Evolutionary conservation across 257 asterid species (phyloP).

Genomic region (Jasminum sambac): DNA sequence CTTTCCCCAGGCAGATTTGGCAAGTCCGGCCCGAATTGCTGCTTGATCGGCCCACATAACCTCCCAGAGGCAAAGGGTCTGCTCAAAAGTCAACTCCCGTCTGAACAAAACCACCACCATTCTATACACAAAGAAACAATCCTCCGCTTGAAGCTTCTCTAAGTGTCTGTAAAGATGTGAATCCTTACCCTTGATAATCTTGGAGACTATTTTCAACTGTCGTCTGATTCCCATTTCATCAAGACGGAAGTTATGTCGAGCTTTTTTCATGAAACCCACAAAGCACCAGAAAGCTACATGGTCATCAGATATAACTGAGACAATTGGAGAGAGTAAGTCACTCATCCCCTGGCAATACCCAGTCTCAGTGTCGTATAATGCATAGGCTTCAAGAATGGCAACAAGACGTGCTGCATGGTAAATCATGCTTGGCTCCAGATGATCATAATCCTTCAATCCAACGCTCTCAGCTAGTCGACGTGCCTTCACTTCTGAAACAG

Average conservation of each 20-base stretch:
- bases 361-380: constrained; percentile 77
- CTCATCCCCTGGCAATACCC: constrained; percentile 98
- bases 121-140: constrained; percentile 87
- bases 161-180: constrained; percentile 72
- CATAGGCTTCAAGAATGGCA: constrained; percentile 82
- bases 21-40: constrained; percentile 77
- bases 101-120: constrained; percentile 93
- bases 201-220: constrained; percentile 68
- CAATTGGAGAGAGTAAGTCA: constrained; percentile 84
- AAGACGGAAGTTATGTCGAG: constrained; percentile 87
- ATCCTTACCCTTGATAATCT: constrained; percentile 76
- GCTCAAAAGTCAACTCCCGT: constrained; percentile 77
- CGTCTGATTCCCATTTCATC: constrained; percentile 87
- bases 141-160: constrained; percentile 91
- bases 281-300: constrained; percentile 85
- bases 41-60: constrained; percentile 99
- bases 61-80: constrained; percentile 90
- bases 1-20: constrained; percentile 64
- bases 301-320: constrained; percentile 77
- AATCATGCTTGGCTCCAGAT: constrained; percentile 73
- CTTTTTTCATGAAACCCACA: constrained; percentile 88
- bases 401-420: constrained; percentile 86
- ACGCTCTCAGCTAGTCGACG: constrained; percentile 62
- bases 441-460: constrained; percentile 70
- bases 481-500: constrained; percentile 62